Base-by-base conservation (phyloP, 2,329 filamentous ascomycete species). In the Paracoccidioides lutzii region DNA sequence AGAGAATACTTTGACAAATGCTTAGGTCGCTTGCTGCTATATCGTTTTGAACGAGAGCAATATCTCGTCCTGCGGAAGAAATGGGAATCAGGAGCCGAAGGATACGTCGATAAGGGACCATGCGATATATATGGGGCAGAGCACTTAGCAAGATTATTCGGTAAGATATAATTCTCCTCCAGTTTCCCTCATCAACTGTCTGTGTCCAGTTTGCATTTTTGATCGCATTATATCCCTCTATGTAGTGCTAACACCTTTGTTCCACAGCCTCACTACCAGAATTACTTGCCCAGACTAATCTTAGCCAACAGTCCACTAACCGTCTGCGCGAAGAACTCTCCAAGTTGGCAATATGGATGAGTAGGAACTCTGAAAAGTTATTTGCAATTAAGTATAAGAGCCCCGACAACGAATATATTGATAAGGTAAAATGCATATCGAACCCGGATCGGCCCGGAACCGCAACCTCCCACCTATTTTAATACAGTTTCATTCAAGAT, bases 251-350 rank as follows among this genome's bases (percentile, higher is more conserved):
- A 51, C 56, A 38, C 60, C 51, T 57, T 51, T 30, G 30, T 52
- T 52, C 48, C 45, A 8, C 63, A 95, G 91, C 94, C 3, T 86
- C 87, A 0, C 83, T 97, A 63, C 91, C 93, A 0, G 93, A 98
- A 67, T 82, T 97, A 43, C 84, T 97, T 59, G 90, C 90, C 3
- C 93, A 98, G 69, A 98, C 93, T 53, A 97, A 97, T 73, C 95
- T 98, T 90, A 93, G 97, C 66, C 79, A 85, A 54, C 90, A 95
- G 69, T 90, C 90, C 2, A 88, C 95, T 44, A 87, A 85, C 59
- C 86, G 90, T 49, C 81, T 97, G 32, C 85, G 90, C 10, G 89
- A 96, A 65, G 93, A 98, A 69, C 79, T 98, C 14, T 80, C 82
- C 62, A 91, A 90, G 71, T 84, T 98, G 71, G 88, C 85, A 9